A percentile compares a stretch with the other conserved stretches of the same genome.
phyloP scores from a whole-genome alignment of 495 filamentous ascomycete species.

The Pyrenula massariospora region DNA sequence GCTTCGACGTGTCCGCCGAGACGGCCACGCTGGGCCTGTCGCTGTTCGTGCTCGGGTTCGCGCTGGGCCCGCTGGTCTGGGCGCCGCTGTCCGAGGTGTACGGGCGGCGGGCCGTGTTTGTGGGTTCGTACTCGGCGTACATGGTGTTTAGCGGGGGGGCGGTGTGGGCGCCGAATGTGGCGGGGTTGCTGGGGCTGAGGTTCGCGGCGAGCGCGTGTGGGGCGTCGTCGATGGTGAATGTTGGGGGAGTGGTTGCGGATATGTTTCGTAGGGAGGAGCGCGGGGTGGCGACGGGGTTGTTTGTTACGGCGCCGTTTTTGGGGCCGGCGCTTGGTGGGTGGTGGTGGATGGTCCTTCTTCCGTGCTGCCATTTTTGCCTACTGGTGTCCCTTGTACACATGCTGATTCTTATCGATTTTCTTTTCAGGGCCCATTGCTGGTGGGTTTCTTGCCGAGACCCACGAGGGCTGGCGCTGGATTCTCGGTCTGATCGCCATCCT shows the following conservation, averaged over 20 bases:
- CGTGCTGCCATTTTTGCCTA: conserved; percentile 36
- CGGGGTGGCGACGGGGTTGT: conserved; percentile 42
- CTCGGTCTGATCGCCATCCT: conserved; percentile 16
- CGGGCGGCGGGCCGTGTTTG: conserved; percentile 31
- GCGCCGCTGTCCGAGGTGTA: conserved; percentile 55
- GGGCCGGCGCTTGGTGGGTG: conserved; percentile 33
- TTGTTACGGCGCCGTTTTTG: conserved; percentile 44
- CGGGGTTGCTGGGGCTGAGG: conserved; percentile 46
- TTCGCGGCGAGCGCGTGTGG: conserved; percentile 56
- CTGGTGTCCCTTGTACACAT: conserved; percentile 48
- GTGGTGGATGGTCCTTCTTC: neutral
- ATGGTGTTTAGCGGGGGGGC: conserved; percentile 48
- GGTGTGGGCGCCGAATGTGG: conserved; percentile 40
- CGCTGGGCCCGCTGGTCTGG: conserved; percentile 42
- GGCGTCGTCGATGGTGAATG: conserved; percentile 45
- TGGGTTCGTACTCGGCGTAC: conserved; percentile 38
- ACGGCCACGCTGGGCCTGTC: conserved; percentile 37
- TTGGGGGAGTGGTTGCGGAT: conserved; percentile 49
- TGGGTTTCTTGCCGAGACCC: conserved; percentile 32
- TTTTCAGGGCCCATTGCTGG: conserved; percentile 27
- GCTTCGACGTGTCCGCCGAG: conserved; percentile 32
- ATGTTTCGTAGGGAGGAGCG: conserved; percentile 43
- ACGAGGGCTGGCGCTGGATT: conserved; percentile 39
- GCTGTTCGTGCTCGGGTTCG: conserved; percentile 41
- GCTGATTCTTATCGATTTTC: conserved; percentile 12